These are phyloP conservation scores for Diutina neorugosa DNA, from an alignment of 1,139 yeast species.

Conservation along the genomic window DNA sequence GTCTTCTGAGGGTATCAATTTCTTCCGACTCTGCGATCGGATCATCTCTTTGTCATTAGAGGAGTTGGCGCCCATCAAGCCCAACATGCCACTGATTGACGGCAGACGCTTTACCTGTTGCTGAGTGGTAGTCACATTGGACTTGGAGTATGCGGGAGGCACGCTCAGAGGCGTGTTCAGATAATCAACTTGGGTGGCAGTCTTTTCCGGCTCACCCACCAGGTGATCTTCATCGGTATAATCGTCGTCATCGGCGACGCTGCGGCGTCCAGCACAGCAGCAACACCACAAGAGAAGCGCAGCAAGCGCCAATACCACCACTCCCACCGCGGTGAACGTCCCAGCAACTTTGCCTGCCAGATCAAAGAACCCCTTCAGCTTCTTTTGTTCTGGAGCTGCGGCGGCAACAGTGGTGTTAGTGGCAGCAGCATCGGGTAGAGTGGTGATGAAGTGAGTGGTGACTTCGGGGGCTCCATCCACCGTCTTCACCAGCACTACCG, in stretches of 20 bases:
- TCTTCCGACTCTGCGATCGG: not conserved
- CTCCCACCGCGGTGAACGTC: constrained; percentile 57
- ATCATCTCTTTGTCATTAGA: not conserved
- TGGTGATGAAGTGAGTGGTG: constrained; percentile 9
- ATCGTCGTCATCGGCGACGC: constrained; percentile 7
- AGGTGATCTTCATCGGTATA: not conserved
- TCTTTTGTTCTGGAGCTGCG: not conserved
- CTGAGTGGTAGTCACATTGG: not conserved
- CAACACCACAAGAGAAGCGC: constrained; percentile 14
- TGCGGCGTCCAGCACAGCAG: constrained; percentile 8
- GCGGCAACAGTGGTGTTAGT: not conserved
- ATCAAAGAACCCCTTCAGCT: constrained; percentile 30
- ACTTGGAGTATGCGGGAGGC: not conserved
- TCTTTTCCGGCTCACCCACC: not conserved
- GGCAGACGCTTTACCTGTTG: not conserved
- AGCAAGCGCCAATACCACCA: constrained; percentile 34
- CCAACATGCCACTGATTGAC: not conserved
- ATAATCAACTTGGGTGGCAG: constrained; percentile 11
- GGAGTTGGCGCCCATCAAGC: not conserved
- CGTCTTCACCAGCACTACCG: constrained; percentile 8
- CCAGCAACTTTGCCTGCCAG: constrained; percentile 62
- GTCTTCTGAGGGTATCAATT: not conserved
- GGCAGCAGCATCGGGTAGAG: constrained; percentile 4
- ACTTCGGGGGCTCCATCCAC: constrained; percentile 8
- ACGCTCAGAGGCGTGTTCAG: constrained; percentile 6